Percentiles rank a stretch among this genome's conserved stretches.
phyloP scores from a whole-genome alignment of 169 alveolate genomes.

The Cryptosporidium parvum region DNA sequence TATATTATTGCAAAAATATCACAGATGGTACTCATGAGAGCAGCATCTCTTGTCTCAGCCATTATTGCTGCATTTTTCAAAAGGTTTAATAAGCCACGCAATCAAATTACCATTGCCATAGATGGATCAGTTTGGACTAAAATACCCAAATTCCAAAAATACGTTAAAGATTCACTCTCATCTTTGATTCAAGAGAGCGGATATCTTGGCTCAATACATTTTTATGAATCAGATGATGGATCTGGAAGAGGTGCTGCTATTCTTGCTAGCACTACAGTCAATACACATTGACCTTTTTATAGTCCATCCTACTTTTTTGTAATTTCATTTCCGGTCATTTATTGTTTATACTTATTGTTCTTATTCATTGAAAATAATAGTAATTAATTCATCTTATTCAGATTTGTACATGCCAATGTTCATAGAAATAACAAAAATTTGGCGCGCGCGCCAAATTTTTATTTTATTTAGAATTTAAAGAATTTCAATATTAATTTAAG shows the following conservation, averaged over 20 bases:
- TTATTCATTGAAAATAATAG: neutral
- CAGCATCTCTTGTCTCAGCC: slow-evolving; percentile 54
- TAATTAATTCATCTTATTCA: too few relatives aligned
- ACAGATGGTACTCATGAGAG: slow-evolving; percentile 35
- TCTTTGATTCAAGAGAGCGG: slow-evolving; percentile 1
- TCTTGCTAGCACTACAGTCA: neutral
- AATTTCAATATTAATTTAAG: too few relatives aligned
- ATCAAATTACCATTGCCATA: slow-evolving; percentile 27
- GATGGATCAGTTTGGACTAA: slow-evolving; percentile 72
- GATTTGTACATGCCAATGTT: neutral
- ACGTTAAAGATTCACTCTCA: slow-evolving; percentile 2
- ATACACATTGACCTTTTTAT: neutral
- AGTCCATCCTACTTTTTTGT: neutral
- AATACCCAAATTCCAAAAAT: slow-evolving; percentile 10
- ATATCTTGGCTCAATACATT: neutral
- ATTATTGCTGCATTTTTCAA: slow-evolving; percentile 30
- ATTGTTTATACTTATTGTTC: neutral
- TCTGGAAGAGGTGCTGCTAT: slow-evolving; percentile 74
- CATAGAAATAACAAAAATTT: too few relatives aligned
- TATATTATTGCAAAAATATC: slow-evolving; percentile 8
- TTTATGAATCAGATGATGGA: slow-evolving; percentile 62
- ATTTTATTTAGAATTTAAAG: neutral
- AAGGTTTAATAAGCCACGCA: neutral
- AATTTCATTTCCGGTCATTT: neutral
- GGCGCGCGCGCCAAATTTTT: neutral